Evolutionary conservation across 352 stramenopile genomes (phyloP), one percentile per base, ranked within the genome.

Genomic region (Vaucheria bursata): DNA sequence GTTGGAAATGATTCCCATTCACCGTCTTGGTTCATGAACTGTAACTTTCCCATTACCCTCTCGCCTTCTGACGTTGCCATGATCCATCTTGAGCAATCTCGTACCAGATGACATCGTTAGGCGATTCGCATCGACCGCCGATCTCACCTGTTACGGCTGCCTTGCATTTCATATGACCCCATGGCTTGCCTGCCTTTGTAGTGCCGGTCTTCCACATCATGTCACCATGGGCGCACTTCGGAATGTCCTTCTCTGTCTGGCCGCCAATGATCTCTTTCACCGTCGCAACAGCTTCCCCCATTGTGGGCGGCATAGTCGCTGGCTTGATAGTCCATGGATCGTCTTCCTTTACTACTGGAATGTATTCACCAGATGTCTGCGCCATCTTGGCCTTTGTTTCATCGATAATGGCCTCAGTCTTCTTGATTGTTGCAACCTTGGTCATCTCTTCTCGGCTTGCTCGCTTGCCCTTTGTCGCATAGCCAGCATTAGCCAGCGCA

Each of bases 381-480:
- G 45, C 45, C 45, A 59, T 59, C 45, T 59, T 59, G 25, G 45
- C 45, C 45, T 59, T 59, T 18, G 45, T 25, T 59, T 59, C 45
- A 18, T 59, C 45, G 18, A 59, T 59, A 59, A 25, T 25, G 25
- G 45, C 18, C 25, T 59, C 12, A 18, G 45, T 25, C 25, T 18
- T 25, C 18, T 59, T 59, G 18, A 18, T 59, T 18, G 45, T 18
- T 18, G 45, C 45, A 18, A 59, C 45, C 25, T 59, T 59, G 45
- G 12, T 59, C 45, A 59, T 59, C 25, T 59, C 45, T 59, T 59
- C 45, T 25, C 45, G 45, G 25, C 45, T 59, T 59, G 45, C 45
- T 59, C 45, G 18, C 45, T 59, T 59, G 45, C 45, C 45, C 25
- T 59, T 59, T 59, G 45, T 59, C 45, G 45, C 45, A 59, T 59